Evolutionary conservation across 257 asterid genomes (phyloP).

Genomic region (Ligustrum vulgare): DNA sequence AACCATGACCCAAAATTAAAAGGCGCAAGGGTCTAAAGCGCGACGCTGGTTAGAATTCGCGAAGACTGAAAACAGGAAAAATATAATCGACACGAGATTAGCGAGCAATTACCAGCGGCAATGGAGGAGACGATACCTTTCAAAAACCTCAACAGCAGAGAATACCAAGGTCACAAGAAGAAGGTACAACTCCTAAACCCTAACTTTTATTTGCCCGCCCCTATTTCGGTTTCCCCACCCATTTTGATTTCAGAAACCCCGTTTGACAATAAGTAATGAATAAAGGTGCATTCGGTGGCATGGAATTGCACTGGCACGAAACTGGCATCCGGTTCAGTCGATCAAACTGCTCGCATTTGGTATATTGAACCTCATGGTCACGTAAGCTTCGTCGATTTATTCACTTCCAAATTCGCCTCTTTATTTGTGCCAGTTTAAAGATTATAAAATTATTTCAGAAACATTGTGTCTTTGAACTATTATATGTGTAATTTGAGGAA

Average conservation of each 20-base stretch:
- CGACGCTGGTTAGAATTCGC: neutral
- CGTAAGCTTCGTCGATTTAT: conserved; percentile 39
- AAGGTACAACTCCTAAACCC: conserved; percentile 52
- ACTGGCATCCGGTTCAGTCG: conserved; percentile 96
- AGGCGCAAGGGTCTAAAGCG: no score
- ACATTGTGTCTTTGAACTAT: neutral
- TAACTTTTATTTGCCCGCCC: neutral
- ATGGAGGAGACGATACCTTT: conserved; percentile 76
- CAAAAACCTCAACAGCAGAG: conserved; percentile 85
- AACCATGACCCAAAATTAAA: no score
- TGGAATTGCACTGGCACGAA: conserved; percentile 96
- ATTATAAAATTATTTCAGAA: neutral
- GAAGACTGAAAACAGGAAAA: neutral
- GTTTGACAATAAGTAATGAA: neutral
- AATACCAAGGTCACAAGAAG: conserved; percentile 96
- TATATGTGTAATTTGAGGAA: neutral
- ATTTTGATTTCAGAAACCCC: neutral
- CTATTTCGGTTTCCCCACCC: neutral
- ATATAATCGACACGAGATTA: neutral
- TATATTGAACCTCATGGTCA: conserved; percentile 88
- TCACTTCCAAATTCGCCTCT: conserved; percentile 7
- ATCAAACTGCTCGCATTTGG: conserved; percentile 98
- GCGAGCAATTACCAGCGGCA: neutral
- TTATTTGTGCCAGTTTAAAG: neutral
- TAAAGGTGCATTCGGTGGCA: conserved; percentile 95